A percentile compares a stretch with the other conserved stretches of the same genome.
Evolutionary conservation across 2,329 filamentous ascomycete genomes (phyloP).

Genomic region (Exophiala aquamarina): DNA sequence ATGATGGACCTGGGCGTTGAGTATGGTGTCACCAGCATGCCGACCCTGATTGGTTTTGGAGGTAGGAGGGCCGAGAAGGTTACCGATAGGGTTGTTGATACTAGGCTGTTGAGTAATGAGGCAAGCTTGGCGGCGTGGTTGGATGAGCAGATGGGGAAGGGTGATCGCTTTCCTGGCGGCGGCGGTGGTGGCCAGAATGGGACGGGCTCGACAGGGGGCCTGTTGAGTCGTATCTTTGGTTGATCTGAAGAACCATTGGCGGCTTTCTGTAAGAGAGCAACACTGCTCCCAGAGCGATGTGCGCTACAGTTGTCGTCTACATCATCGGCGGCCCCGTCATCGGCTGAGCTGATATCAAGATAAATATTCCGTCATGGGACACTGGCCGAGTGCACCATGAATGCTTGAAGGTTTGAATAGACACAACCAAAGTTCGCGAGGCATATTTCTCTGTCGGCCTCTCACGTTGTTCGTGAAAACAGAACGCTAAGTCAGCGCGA

Average conservation of each 20-base stretch:
- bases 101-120: constrained; percentile 22
- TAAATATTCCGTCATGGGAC: no score
- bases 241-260: neutral
- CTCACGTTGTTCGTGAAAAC: no score
- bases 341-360: no score
- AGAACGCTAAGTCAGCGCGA: no score
- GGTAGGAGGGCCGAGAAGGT: constrained; percentile 27
- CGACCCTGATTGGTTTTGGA: constrained; percentile 27
- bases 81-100: constrained; percentile 26
- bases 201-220: constrained; percentile 6
- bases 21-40: constrained; percentile 28
- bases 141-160: constrained; percentile 27
- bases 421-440: no score
- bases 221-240: constrained; percentile 23
- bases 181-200: constrained; percentile 8
- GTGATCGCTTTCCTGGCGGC: constrained; percentile 19
- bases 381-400: no score
- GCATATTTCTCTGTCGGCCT: no score
- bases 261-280: no score
- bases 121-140: constrained; percentile 23
- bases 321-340: no score
- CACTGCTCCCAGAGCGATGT: no score
- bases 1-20: constrained; percentile 28
- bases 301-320: no score
- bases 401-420: no score